phyloP scores from a whole-genome alignment of 805 yeast species.

The Teunomyces stri region DNA sequence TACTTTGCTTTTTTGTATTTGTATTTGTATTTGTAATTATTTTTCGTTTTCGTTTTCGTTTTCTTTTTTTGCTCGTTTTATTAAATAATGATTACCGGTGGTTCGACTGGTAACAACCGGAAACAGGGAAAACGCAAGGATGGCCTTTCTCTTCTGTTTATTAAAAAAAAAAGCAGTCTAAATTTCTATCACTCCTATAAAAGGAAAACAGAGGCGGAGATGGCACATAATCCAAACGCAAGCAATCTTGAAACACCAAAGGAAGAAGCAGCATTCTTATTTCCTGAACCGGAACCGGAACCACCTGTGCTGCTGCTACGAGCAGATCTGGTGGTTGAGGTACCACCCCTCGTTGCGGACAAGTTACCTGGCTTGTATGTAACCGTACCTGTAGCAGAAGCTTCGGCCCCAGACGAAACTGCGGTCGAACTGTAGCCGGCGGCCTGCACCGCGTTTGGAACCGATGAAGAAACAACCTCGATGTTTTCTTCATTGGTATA shows the following conservation, averaged over 20 bases:
- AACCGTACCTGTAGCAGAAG: not conserved
- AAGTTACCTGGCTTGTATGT: not conserved
- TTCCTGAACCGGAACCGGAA: not conserved
- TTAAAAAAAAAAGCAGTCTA: not conserved
- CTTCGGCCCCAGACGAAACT: not conserved
- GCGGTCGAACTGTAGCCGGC: conserved; percentile 43
- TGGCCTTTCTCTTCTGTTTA: not conserved
- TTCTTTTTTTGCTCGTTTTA: not conserved
- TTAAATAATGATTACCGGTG: too few relatives aligned
- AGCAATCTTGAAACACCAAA: not conserved
- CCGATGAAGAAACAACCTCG: conserved; percentile 41
- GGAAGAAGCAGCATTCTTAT: not conserved
- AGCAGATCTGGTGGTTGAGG: not conserved
- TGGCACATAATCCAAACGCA: not conserved
- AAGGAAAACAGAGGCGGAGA: not conserved
- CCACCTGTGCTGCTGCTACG: not conserved
- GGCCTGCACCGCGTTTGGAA: conserved; percentile 55
- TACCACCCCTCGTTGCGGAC: not conserved
- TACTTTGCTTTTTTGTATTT: not conserved
- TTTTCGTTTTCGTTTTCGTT: not conserved
- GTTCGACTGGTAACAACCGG: too few relatives aligned
- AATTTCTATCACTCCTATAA: not conserved
- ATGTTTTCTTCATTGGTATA: conserved; percentile 37
- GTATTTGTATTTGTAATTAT: not conserved
- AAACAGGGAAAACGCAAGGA: too few relatives aligned